phyloP scores from a whole-genome alignment of 345 rosid species.

The Populus euphratica region DNA sequence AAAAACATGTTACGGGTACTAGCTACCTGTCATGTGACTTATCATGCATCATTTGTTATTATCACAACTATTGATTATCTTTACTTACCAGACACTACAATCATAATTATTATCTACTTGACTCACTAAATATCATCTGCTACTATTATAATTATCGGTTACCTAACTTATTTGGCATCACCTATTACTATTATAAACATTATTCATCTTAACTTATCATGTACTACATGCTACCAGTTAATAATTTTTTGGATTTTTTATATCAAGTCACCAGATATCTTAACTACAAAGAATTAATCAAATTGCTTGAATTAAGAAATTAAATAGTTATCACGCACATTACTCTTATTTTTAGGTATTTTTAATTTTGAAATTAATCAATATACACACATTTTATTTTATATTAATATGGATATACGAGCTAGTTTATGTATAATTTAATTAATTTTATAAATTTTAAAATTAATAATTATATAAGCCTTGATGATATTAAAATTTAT shows the following conservation, averaged over 20 bases:
- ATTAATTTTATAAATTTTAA: no score
- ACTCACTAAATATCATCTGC: no score
- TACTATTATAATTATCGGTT: no score
- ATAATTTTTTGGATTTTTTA: accelerated
- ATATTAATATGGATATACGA: accelerated
- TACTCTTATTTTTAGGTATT: no score
- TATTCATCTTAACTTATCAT: no score
- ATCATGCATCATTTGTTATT: accelerated
- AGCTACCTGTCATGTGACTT: accelerated
- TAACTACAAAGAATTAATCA: accelerated
- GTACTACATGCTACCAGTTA: accelerated
- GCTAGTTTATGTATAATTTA: accelerated
- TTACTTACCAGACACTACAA: accelerated
- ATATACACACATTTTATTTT: no score
- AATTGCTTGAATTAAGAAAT: no score
- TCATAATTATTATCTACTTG: no score
- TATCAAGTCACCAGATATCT: accelerated
- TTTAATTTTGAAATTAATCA: no score
- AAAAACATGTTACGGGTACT: accelerated
- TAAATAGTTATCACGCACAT: accelerated
- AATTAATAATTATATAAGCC: no score
- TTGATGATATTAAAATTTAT: accelerated
- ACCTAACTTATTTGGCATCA: no score
- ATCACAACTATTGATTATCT: accelerated
- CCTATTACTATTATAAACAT: no score